Evolutionary conservation across 345 rosid species (phyloP).

Genomic region (Eutrema yunnanense): DNA sequence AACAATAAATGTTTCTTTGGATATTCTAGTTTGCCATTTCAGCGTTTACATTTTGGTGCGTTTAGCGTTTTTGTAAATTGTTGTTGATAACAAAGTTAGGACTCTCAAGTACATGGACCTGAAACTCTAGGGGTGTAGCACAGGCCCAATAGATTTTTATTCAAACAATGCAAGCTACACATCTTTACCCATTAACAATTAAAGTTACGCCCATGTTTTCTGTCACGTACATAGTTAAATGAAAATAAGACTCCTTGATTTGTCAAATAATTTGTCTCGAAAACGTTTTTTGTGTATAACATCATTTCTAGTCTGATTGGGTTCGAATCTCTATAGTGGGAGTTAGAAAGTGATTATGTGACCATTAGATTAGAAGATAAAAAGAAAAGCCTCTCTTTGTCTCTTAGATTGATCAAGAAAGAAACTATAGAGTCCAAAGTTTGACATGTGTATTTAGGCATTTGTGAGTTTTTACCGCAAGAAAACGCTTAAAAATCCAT

Average conservation of each 20-base stretch:
- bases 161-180: not conserved
- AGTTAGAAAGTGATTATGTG: not conserved
- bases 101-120: not conserved
- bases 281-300: too few species aligned
- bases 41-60: not conserved
- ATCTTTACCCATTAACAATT: not conserved
- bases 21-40: not conserved
- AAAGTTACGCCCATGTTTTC: not conserved
- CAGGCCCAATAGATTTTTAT: not conserved
- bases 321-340: not conserved
- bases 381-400: not conserved
- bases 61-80: not conserved
- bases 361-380: not conserved
- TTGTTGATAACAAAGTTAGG: not conserved
- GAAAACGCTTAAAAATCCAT: not conserved
- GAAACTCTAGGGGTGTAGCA: not conserved
- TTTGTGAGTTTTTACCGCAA: not conserved
- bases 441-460: not conserved
- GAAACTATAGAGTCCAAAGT: not conserved
- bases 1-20: not conserved
- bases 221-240: not conserved
- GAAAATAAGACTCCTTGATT: not conserved
- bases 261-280: too few species aligned
- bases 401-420: not conserved
- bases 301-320: not conserved